Percentiles rank a stretch among this genome's conserved stretches.
Conservation (phyloP, 495 filamentous ascomycete genomes). For the Neurospora sp. region DNA sequence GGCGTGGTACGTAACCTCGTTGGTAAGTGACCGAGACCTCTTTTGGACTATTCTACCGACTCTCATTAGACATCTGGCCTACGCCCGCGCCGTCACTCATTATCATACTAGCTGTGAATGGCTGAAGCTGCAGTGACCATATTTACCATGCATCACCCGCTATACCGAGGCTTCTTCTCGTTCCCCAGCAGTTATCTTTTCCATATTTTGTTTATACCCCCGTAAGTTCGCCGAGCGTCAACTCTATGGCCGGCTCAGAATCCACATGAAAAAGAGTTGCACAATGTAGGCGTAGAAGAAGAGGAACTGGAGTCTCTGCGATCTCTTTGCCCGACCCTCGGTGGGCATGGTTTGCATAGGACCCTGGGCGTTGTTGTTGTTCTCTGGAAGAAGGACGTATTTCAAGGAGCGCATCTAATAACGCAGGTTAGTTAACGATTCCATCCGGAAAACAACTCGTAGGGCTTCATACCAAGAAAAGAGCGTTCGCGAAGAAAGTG, state of each 20-base stretch:
- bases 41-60: background rate
- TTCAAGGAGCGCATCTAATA: conserved; percentile 85
- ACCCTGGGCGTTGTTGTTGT: conserved; percentile 51
- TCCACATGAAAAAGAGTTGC: conserved; percentile 92
- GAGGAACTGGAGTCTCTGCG: conserved; percentile 85
- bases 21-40: background rate
- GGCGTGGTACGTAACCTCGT: background rate
- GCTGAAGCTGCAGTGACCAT: background rate
- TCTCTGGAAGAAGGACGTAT: conserved; percentile 91
- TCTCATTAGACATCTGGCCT: background rate
- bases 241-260: conserved; percentile 46
- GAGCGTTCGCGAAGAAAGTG: conserved; percentile 85
- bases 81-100: background rate
- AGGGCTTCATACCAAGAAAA: conserved; percentile 70
- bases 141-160: background rate
- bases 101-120: background rate
- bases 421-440: conserved; percentile 14
- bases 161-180: background rate
- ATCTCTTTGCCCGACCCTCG: conserved; percentile 64
- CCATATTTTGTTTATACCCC: background rate
- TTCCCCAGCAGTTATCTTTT: background rate
- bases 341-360: conserved; percentile 67
- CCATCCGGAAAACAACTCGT: background rate
- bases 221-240: background rate
- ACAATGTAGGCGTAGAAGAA: conserved; percentile 92